phyloP scores from a whole-genome alignment of 805 yeast genomes.

The Kazachstania taianensis region DNA sequence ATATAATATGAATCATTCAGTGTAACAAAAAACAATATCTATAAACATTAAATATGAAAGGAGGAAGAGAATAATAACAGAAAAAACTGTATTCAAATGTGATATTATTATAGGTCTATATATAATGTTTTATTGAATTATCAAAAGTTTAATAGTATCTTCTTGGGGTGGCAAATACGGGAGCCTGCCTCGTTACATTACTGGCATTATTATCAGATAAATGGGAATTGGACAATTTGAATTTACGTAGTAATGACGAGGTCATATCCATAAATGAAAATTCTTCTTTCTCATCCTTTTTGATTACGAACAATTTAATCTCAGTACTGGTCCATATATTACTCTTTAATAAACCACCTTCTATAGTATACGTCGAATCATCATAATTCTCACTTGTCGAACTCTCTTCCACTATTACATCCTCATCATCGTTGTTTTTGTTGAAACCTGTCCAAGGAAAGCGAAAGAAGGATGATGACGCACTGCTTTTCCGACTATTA shows the following conservation, averaged over 20 bases:
- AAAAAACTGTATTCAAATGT: too few relatives aligned
- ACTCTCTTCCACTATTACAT: slow-evolving; percentile 12
- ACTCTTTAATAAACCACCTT: slow-evolving; percentile 27
- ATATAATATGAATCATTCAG: too few relatives aligned
- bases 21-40: too few relatives aligned
- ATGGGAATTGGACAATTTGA: slow-evolving; percentile 29
- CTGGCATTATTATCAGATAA: neutral
- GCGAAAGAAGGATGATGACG: slow-evolving; percentile 28
- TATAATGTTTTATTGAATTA: too few relatives aligned
- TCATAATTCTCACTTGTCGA: slow-evolving; percentile 8
- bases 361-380: slow-evolving; percentile 12
- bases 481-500: slow-evolving; percentile 11
- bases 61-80: too few relatives aligned
- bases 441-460: slow-evolving; percentile 30
- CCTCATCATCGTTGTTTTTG: slow-evolving; percentile 13
- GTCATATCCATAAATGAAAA: slow-evolving; percentile 34
- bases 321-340: slow-evolving; percentile 47
- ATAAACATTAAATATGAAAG: neutral
- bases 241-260: slow-evolving; percentile 30
- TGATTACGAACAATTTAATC: slow-evolving; percentile 41
- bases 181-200: neutral
- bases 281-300: slow-evolving; percentile 31
- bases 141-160: neutral
- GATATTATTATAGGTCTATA: neutral
- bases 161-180: neutral